phyloP scores from a whole-genome alignment of 1,284 basidiomycete genomes.

The Fomitopsis palustris region DNA sequence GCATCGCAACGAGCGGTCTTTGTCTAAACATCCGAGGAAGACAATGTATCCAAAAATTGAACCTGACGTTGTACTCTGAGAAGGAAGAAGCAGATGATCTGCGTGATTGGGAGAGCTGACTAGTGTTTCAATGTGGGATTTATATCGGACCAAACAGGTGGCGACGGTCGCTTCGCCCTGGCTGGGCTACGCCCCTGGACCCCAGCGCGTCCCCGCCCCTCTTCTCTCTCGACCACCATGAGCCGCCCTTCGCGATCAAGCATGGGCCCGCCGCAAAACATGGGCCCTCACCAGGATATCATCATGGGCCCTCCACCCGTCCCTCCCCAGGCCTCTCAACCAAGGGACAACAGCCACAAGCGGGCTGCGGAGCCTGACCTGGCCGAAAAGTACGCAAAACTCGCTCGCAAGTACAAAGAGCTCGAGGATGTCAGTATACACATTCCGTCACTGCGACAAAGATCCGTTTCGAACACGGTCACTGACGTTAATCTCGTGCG shows the following conservation, averaged over 20 bases:
- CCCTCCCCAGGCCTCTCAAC: constrained; percentile 31
- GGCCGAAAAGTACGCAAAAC: constrained; percentile 55
- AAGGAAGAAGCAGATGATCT: constrained; percentile 7
- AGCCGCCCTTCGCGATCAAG: constrained; percentile 23
- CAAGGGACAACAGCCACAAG: constrained; percentile 30
- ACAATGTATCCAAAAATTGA: background rate
- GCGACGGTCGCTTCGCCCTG: constrained; percentile 27
- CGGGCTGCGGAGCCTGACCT: constrained; percentile 37
- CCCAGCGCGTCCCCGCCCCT: constrained; percentile 16
- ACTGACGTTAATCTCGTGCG: constrained; percentile 9
- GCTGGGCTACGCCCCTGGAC: constrained; percentile 18
- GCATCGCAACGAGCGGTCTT: constrained; percentile 3
- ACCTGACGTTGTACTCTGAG: constrained; percentile 3
- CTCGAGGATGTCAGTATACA: constrained; percentile 56
- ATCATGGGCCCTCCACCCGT: constrained; percentile 46
- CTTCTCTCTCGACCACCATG: constrained; percentile 24
- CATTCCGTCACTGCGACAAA: background rate
- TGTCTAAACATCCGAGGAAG: background rate
- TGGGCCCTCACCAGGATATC: constrained; percentile 35
- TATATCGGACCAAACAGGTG: constrained; percentile 27
- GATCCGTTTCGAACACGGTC: constrained; percentile 12
- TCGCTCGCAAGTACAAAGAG: constrained; percentile 61
- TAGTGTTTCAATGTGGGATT: constrained; percentile 23
- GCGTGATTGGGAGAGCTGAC: constrained; percentile 12
- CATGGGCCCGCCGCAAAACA: constrained; percentile 24